Evolutionary conservation across 2,329 filamentous ascomycete species (phyloP), one percentile per base, ranked within the genome.

Genomic region (Claviceps maximensis): DNA sequence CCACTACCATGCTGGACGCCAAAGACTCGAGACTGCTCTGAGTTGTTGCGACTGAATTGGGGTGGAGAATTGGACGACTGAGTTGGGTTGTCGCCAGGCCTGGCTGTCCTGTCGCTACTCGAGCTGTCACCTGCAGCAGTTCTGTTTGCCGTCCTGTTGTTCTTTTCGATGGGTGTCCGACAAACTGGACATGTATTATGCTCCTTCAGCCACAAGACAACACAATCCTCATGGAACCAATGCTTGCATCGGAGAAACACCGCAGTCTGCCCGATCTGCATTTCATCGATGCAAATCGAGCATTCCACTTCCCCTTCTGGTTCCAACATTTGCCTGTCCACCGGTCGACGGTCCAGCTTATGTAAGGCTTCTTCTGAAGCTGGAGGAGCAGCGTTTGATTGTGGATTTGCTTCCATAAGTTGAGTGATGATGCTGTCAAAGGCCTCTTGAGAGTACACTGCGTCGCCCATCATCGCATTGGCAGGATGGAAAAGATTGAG

Each of bases 121-220:
- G 46, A 47, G 29, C 31, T 36, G 23, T 53, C 52, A 10, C 41
- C 46, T 23, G 19, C 44, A 13, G 19, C 47, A 40, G 54, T 57
- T 40, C 42, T 57, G 44, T 54, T 60, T 45, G 40, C 53, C 45
- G 52, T 56, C 19, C 51, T 60, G 50, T 52, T 62, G 61, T 44
- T 49, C 60, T 66, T 69, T 58, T 79, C 76, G 41, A 82, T 76
- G 2, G 78, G 65, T 17, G 78, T 78, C 41, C 87, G 78, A 63
- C 87, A 91, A 51, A 89, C 84, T 1, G 91, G 91, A 61, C 91
- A 97, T 0, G 90, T 95, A 61, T 96, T 89, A 67, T 96, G 90
- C 67, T 95, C 87, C 61, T 79, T 80, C 50, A 97, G 71, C 91
- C 91, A 97, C 49, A 86, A 75, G 25, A 82, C 77, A 36, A 93